These are phyloP conservation scores for Chlorociboria aeruginascens DNA, from an alignment of 495 filamentous ascomycete species.

Conservation along the genomic window DNA sequence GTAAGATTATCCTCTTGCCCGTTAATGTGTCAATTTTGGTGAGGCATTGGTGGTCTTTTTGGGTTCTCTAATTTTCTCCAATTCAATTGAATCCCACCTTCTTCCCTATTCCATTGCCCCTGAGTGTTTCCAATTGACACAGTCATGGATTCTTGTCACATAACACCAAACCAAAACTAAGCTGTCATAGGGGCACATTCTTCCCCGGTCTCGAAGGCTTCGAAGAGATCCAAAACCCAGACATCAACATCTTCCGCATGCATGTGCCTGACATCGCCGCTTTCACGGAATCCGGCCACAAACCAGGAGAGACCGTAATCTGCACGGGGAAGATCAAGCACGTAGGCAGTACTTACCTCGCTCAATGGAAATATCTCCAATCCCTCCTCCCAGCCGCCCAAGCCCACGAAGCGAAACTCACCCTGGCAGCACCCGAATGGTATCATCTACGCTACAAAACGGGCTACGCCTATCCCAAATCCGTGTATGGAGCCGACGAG, in stretches of 20 bases:
- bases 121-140: too few relatives aligned
- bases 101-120: too few relatives aligned
- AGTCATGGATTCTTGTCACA: too few relatives aligned
- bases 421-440: slow-evolving; percentile 61
- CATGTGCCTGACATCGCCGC: slow-evolving; percentile 74
- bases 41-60: too few relatives aligned
- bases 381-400: slow-evolving; percentile 43
- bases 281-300: slow-evolving; percentile 56
- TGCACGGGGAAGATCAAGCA: slow-evolving; percentile 65
- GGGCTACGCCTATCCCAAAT: slow-evolving; percentile 52
- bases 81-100: too few relatives aligned
- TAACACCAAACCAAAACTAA: neutral
- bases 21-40: too few relatives aligned
- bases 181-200: slow-evolving; percentile 56
- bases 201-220: slow-evolving; percentile 67
- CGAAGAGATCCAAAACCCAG: slow-evolving; percentile 45
- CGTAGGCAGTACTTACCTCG: slow-evolving; percentile 45
- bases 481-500: slow-evolving; percentile 51
- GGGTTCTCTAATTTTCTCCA: too few relatives aligned
- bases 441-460: slow-evolving; percentile 65
- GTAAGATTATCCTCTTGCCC: too few relatives aligned
- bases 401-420: slow-evolving; percentile 57
- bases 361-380: slow-evolving; percentile 61
- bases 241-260: slow-evolving; percentile 50
- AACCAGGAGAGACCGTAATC: slow-evolving; percentile 59